phyloP scores from a whole-genome alignment of 306 rosid genomes.

The Trifolium pratense region DNA sequence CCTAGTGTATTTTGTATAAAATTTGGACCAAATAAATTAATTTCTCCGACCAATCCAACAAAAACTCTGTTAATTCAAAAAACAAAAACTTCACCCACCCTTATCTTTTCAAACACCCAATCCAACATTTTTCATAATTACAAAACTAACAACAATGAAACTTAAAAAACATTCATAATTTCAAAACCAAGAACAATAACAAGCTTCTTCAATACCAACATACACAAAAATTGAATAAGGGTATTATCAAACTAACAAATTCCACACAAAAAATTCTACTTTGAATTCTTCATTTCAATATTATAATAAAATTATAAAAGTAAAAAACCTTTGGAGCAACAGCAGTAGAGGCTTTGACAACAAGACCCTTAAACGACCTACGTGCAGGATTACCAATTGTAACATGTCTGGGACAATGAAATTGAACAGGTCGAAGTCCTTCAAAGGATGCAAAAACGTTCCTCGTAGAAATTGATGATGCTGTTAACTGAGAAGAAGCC shows the following conservation, averaged over 20 bases:
- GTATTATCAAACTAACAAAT: neutral
- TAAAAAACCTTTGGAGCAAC: slow-evolving; percentile 76
- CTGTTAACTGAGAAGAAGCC: slow-evolving; percentile 80
- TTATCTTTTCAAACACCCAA: neutral
- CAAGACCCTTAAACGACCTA: slow-evolving; percentile 57
- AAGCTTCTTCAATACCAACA: neutral
- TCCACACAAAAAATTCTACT: neutral
- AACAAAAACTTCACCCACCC: neutral
- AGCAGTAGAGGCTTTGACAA: slow-evolving; percentile 80
- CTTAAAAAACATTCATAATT: neutral
- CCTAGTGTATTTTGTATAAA: too few species aligned
- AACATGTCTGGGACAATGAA: slow-evolving; percentile 43
- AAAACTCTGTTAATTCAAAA: too few species aligned
- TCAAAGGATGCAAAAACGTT: slow-evolving; percentile 65
- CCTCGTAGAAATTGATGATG: slow-evolving; percentile 63
- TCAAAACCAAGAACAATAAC: neutral
- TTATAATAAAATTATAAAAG: neutral
- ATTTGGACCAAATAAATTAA: too few species aligned
- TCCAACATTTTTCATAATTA: neutral
- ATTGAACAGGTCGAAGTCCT: slow-evolving; percentile 62
- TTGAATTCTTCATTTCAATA: neutral
- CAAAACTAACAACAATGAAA: neutral
- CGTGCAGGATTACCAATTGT: slow-evolving; percentile 44
- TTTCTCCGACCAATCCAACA: too few species aligned
- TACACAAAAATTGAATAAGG: neutral